Conservation (phyloP, 164 flowering plant species). For the Nymphaea thermarum region DNA sequence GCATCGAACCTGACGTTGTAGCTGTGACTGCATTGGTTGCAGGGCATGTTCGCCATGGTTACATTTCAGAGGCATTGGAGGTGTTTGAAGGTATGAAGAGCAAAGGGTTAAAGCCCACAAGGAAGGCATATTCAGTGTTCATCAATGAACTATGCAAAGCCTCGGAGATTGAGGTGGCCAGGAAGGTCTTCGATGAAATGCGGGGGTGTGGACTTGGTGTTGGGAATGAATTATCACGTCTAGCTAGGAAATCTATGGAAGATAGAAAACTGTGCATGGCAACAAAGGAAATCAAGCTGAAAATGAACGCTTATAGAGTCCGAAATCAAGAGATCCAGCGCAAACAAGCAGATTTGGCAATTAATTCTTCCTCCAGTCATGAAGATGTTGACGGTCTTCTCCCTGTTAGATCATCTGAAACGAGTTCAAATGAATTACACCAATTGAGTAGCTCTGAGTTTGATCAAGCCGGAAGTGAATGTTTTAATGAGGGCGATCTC, state of each 20-base stretch:
- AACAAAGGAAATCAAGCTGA: slow-evolving; percentile 26
- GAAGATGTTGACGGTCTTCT: slow-evolving; percentile 5
- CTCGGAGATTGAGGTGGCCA: slow-evolving; percentile 40
- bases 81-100: slow-evolving; percentile 41
- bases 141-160: slow-evolving; percentile 63
- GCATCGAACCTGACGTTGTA: slow-evolving; percentile 44
- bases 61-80: slow-evolving; percentile 50
- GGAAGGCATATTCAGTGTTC: slow-evolving; percentile 38
- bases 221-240: slow-evolving; percentile 22
- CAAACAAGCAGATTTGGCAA: neutral
- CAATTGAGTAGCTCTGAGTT: slow-evolving; percentile 1
- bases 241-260: slow-evolving; percentile 36
- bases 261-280: slow-evolving; percentile 34
- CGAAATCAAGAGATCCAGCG: slow-evolving; percentile 12
- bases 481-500: slow-evolving; percentile 25
- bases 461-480: slow-evolving; percentile 10
- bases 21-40: slow-evolving; percentile 50
- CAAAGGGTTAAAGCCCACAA: slow-evolving; percentile 34
- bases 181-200: slow-evolving; percentile 52
- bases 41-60: slow-evolving; percentile 46
- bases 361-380: neutral
- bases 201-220: slow-evolving; percentile 26
- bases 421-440: slow-evolving; percentile 9
- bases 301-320: slow-evolving; percentile 17
- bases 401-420: slow-evolving; percentile 4